Conservation (phyloP, 805 yeast species). For the Jamesozyma rosinii region DNA sequence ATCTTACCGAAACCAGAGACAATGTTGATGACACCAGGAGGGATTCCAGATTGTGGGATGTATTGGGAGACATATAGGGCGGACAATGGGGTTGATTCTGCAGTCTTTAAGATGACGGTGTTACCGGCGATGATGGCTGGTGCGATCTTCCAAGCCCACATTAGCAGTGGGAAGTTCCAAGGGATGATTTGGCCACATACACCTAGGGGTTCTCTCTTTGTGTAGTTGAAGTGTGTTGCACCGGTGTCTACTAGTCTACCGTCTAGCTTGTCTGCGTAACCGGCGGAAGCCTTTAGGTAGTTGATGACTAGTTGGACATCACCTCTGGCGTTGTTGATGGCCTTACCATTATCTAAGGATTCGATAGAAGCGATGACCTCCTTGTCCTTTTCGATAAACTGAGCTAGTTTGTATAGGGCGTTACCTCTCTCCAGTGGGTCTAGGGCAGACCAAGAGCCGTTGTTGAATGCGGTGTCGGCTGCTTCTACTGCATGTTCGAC, state of each 20-base stretch:
- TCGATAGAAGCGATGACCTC: constrained; percentile 75
- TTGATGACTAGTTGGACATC: constrained; percentile 65
- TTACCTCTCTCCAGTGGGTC: constrained; percentile 60
- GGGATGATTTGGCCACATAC: constrained; percentile 86
- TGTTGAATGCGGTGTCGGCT: constrained; percentile 67
- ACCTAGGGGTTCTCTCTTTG: constrained; percentile 76
- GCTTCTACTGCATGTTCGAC: constrained; percentile 79
- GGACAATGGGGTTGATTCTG: constrained; percentile 80
- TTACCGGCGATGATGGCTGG: constrained; percentile 84
- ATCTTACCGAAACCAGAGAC: constrained; percentile 73
- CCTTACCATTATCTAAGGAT: constrained; percentile 84
- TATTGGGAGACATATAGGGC: constrained; percentile 60
- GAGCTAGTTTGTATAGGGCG: constrained; percentile 63
- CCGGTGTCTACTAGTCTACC: constrained; percentile 58
- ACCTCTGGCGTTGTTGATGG: constrained; percentile 59
- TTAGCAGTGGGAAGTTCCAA: constrained; percentile 87
- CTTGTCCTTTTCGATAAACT: constrained; percentile 62
- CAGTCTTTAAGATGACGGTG: constrained; percentile 75
- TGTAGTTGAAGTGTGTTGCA: constrained; percentile 50
- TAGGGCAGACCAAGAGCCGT: constrained; percentile 52
- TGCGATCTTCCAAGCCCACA: constrained; percentile 81
- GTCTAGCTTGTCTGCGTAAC: constrained; percentile 62
- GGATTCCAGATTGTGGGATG: constrained; percentile 68
- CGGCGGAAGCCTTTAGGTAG: constrained; percentile 77
- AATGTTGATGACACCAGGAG: constrained; percentile 72